Percentiles rank a stretch among this genome's conserved stretches.
phyloP scores from a whole-genome alignment of 2,329 filamentous ascomycete species.

The Dendrostoma leiphaemia region DNA sequence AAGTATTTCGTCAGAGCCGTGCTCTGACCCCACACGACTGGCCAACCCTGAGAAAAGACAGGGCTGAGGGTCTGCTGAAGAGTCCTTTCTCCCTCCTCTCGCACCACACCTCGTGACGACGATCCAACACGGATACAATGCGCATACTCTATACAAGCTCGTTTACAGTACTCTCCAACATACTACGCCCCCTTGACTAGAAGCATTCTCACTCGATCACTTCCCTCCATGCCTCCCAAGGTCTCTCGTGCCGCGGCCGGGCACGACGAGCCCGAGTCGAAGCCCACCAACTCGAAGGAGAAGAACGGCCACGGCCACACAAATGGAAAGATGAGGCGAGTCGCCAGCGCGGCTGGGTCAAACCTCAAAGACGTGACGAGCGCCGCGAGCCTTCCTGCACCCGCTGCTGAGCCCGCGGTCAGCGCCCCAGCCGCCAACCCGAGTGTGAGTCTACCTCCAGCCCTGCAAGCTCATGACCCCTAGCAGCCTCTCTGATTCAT shows the following conservation, averaged over 20 bases:
- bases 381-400: constrained; percentile 27
- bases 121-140: background rate
- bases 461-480: background rate
- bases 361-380: constrained; percentile 45
- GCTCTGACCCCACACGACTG: constrained; percentile 2
- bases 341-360: constrained; percentile 50
- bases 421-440: constrained; percentile 13
- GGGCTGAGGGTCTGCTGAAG: background rate
- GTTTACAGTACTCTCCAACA: background rate
- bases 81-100: background rate
- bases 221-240: constrained; percentile 29
- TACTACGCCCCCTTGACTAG: background rate
- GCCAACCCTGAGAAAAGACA: constrained; percentile 1
- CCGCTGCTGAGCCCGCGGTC: constrained; percentile 25
- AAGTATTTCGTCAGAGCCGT: constrained; percentile 1
- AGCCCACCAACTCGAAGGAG: constrained; percentile 40
- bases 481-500: background rate
- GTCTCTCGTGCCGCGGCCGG: constrained; percentile 34
- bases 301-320: constrained; percentile 39
- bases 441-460: constrained; percentile 8
- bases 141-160: background rate
- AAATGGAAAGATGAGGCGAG: constrained; percentile 55
- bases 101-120: background rate
- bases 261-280: constrained; percentile 44
- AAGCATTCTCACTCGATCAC: background rate